A percentile compares a stretch with the other conserved stretches of the same genome.
These are phyloP conservation scores for Stachybotrys chartarum DNA, from an alignment of 2,329 filamentous ascomycete species.

Conservation along the genomic window DNA sequence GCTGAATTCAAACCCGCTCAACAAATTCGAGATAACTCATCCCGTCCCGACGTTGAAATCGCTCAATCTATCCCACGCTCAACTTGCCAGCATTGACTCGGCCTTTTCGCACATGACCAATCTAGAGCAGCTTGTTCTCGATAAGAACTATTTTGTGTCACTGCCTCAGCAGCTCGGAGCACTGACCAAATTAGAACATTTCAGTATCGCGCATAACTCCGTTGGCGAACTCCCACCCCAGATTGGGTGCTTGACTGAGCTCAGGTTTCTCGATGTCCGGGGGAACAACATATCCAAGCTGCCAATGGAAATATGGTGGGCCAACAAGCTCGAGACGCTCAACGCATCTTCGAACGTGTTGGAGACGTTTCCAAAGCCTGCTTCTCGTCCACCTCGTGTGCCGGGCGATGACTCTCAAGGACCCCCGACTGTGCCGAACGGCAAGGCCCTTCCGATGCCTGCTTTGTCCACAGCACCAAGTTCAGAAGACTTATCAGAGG, in stretches of 20 bases:
- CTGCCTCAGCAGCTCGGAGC: slow-evolving; percentile 80
- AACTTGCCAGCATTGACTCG: slow-evolving; percentile 83
- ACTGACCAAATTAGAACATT: slow-evolving; percentile 74
- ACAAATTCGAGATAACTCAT: slow-evolving; percentile 77
- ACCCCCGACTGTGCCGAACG: slow-evolving; percentile 26
- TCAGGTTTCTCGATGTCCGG: slow-evolving; percentile 79
- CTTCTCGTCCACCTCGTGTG: slow-evolving; percentile 58
- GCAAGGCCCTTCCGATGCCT: slow-evolving; percentile 33
- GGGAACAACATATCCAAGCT: slow-evolving; percentile 89
- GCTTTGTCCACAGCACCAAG: slow-evolving; percentile 56
- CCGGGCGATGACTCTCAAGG: slow-evolving; percentile 40
- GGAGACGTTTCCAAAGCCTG: slow-evolving; percentile 81
- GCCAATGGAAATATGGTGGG: slow-evolving; percentile 94
- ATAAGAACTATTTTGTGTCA: slow-evolving; percentile 93
- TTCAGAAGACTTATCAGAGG: slow-evolving; percentile 67
- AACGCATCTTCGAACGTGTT: slow-evolving; percentile 95
- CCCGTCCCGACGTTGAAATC: slow-evolving; percentile 76
- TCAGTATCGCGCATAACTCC: slow-evolving; percentile 90
- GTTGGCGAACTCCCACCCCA: slow-evolving; percentile 78
- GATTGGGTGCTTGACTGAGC: slow-evolving; percentile 78
- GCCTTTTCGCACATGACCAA: slow-evolving; percentile 84
- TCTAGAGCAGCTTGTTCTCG: slow-evolving; percentile 78
- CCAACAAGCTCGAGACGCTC: slow-evolving; percentile 79
- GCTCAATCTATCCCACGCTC: slow-evolving; percentile 84
- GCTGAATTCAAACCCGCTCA: slow-evolving; percentile 91